Evolutionary conservation across 179 eudicot species (phyloP).

Genomic region (Gypsophila paniculata): DNA sequence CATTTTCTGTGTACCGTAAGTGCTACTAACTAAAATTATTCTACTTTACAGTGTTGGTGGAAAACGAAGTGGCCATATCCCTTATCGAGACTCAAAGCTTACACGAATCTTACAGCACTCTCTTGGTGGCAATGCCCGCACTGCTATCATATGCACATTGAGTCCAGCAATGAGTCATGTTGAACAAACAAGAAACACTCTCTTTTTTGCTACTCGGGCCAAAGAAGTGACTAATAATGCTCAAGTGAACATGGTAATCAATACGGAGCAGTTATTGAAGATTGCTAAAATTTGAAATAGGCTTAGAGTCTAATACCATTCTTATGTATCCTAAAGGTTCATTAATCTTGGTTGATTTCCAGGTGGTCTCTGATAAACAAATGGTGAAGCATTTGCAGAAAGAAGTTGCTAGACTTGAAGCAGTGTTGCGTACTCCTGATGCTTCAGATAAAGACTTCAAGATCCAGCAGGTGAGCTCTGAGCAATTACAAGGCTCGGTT

Average conservation of each 20-base stretch:
- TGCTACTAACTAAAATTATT: background rate
- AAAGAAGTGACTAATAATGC: constrained; percentile 96
- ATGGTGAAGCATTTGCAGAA: constrained; percentile 90
- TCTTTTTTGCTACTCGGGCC: constrained; percentile 77
- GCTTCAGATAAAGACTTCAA: constrained; percentile 67
- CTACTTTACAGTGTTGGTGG: constrained; percentile 65
- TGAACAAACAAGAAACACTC: constrained; percentile 78
- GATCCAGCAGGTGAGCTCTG: constrained; percentile 70
- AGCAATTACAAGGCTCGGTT: background rate
- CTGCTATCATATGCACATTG: constrained; percentile 92
- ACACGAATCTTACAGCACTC: constrained; percentile 88
- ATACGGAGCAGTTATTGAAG: background rate
- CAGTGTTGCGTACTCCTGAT: constrained; percentile 78
- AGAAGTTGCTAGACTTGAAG: constrained; percentile 94
- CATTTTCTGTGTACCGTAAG: background rate
- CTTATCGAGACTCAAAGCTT: constrained; percentile 94
- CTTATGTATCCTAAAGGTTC: background rate
- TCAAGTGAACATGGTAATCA: constrained; percentile 85
- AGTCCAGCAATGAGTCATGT: constrained; percentile 78
- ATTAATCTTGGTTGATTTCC: constrained; percentile 15
- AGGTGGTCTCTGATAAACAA: constrained; percentile 95
- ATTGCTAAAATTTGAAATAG: background rate
- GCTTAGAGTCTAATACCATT: background rate
- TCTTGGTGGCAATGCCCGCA: constrained; percentile 96
- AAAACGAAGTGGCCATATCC: constrained; percentile 80